phyloP scores from a whole-genome alignment of 148 eudicot species.

The Mesembryanthemum crystallinum region DNA sequence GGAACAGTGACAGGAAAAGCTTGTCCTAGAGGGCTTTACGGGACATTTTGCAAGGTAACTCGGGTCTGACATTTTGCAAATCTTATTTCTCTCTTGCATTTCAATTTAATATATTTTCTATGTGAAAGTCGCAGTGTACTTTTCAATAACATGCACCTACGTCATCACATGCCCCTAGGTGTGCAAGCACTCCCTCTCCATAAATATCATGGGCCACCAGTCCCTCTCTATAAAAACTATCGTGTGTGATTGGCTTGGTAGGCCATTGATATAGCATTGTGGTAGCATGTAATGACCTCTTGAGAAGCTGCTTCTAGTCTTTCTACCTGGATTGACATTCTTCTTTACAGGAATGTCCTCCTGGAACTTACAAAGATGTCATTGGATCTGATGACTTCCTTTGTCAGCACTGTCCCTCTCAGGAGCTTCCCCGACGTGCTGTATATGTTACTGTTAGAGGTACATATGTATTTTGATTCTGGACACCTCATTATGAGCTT shows the following conservation, averaged over 20 bases:
- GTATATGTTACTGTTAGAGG: conserved; percentile 64
- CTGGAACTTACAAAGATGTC: conserved; percentile 85
- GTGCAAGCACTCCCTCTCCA: no score
- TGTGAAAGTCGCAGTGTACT: neutral
- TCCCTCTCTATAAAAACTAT: neutral
- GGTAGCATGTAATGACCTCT: neutral
- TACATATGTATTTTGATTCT: conserved; percentile 20
- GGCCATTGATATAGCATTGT: neutral
- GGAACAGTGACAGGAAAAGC: conserved; percentile 83
- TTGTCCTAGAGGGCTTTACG: conserved; percentile 87
- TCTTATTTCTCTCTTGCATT: neutral
- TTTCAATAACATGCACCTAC: neutral
- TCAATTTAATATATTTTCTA: neutral
- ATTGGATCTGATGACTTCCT: conserved; percentile 74
- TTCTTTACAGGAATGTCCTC: conserved; percentile 74
- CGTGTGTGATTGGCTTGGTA: neutral
- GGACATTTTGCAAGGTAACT: conserved; percentile 72
- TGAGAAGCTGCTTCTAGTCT: neutral
- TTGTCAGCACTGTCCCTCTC: conserved; percentile 60
- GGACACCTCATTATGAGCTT: neutral
- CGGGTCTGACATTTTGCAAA: neutral
- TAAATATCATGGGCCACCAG: neutral
- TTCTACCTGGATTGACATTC: conserved; percentile 3
- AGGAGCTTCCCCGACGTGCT: conserved; percentile 86
- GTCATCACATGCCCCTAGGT: no score